phyloP scores from a whole-genome alignment of 192 early-diverging fungal genomes.

The Chytriomyces hyalinus region DNA sequence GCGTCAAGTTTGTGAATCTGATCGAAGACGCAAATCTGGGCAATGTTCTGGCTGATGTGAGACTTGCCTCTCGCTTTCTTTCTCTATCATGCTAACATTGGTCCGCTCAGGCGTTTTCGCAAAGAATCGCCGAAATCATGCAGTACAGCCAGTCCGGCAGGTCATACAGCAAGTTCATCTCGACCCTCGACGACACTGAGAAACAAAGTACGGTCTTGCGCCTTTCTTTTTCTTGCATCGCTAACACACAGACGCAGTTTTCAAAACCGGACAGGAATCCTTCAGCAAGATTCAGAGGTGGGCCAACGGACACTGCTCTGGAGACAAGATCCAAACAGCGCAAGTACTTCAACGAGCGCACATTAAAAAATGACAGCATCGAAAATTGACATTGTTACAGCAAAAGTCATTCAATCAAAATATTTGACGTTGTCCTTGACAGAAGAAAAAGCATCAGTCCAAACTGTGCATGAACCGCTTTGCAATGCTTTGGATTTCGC shows the following conservation, averaged over 20 bases:
- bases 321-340: conserved; percentile 42
- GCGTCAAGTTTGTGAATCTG: conserved; percentile 49
- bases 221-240: too few species aligned
- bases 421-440: background rate
- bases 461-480: conserved; percentile 34
- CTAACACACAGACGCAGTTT: conserved; percentile 26
- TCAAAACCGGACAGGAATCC: conserved; percentile 44
- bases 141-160: conserved; percentile 50
- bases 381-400: background rate
- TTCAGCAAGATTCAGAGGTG: conserved; percentile 38
- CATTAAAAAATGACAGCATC: conserved; percentile 1
- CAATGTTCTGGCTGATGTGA: conserved; percentile 31
- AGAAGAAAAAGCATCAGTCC: conserved; percentile 19
- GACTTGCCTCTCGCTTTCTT: background rate
- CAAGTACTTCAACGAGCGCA: conserved; percentile 34
- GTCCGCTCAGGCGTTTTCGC: conserved; percentile 39
- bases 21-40: conserved; percentile 31
- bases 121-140: conserved; percentile 42
- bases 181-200: conserved; percentile 50
- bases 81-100: background rate
- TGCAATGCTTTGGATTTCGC: conserved; percentile 64
- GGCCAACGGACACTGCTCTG: conserved; percentile 37
- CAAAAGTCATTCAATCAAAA: too few species aligned
- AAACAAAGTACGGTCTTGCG: conserved; percentile 39
- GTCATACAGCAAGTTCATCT: conserved; percentile 42